Percentiles rank a stretch among this genome's conserved stretches.
phyloP scores from a whole-genome alignment of 768 basidiomycete species.

The Suillus occidentalis region DNA sequence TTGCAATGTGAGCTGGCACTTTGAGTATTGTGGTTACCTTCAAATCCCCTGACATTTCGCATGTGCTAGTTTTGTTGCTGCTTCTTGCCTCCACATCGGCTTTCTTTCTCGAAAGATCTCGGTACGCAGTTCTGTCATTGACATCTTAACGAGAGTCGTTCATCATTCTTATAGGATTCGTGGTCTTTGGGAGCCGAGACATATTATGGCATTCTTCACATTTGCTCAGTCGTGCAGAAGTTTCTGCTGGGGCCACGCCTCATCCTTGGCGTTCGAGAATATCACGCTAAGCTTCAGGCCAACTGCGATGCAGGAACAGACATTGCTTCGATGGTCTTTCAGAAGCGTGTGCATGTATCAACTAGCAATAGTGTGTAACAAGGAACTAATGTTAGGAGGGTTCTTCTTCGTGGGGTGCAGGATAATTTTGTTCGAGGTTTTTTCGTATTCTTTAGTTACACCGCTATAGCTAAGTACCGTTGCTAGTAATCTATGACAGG shows the following conservation, averaged over 20 bases:
- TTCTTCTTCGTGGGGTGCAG: background rate
- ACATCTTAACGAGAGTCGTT: background rate
- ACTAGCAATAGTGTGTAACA: background rate
- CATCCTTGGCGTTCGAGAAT: background rate
- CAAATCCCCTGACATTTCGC: background rate
- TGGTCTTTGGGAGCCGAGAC: background rate
- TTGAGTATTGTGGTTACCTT: background rate
- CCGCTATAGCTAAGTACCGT: background rate
- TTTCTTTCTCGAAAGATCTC: background rate
- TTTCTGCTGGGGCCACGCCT: background rate
- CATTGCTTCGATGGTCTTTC: background rate
- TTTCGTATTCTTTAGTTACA: background rate
- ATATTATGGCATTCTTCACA: background rate
- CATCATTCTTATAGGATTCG: background rate
- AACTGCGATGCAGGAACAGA: background rate
- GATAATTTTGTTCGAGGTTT: background rate
- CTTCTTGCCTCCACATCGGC: background rate
- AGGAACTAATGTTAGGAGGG: background rate
- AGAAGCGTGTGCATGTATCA: background rate
- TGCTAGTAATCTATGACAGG: too few species aligned
- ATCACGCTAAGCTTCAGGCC: background rate
- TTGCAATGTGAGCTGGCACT: background rate
- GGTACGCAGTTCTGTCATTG: background rate
- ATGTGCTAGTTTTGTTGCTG: background rate
- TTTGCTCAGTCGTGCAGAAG: background rate